phyloP scores from a whole-genome alignment of 441 rosid genomes.

The Isatis lusitanica region DNA sequence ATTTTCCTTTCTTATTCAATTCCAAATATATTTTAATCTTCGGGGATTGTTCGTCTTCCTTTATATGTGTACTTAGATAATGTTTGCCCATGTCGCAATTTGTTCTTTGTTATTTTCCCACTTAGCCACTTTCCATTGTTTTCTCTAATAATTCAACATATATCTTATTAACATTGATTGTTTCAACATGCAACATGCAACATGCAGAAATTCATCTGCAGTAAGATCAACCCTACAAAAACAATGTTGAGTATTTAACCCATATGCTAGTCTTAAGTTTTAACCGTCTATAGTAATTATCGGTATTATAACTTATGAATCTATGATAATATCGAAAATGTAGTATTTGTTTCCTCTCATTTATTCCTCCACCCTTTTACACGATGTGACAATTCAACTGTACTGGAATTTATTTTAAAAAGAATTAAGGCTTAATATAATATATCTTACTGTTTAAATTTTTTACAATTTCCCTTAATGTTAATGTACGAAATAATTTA shows the following conservation, averaged over 20 bases:
- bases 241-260: neutral
- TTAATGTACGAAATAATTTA: neutral
- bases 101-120: slow-evolving; percentile 37
- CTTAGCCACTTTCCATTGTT: slow-evolving; percentile 34
- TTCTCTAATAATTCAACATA: slow-evolving; percentile 30
- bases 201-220: neutral
- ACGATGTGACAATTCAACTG: slow-evolving; percentile 34
- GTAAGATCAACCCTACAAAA: neutral
- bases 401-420: slow-evolving; percentile 2
- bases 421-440: neutral
- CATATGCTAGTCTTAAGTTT: neutral
- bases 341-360: neutral
- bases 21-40: neutral
- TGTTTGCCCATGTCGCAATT: slow-evolving; percentile 33
- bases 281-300: neutral
- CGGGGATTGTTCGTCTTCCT: neutral
- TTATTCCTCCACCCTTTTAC: neutral
- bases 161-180: neutral
- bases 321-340: neutral
- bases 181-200: slow-evolving; percentile 3
- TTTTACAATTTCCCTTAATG: neutral
- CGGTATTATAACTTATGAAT: neutral
- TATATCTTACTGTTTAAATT: too few species aligned
- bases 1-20: slow-evolving; percentile 11
- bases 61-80: neutral